Percentiles rank a stretch among this genome's conserved stretches.
Conservation (phyloP, 2,329 filamentous ascomycete genomes). For the Clonostachys byssicola region DNA sequence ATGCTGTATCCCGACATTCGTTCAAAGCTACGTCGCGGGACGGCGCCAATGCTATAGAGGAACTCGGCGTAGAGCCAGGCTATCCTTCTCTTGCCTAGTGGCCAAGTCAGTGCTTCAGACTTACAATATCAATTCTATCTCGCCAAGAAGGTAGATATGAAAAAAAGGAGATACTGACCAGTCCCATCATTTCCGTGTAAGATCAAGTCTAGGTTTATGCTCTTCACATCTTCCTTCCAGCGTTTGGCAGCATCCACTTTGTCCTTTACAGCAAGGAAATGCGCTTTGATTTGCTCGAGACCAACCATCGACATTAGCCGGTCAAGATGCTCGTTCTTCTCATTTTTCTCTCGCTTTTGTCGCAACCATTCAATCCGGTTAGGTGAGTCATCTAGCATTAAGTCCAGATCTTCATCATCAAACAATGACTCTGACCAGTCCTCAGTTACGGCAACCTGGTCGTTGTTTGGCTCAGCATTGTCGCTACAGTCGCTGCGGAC, state of each 20-base stretch:
- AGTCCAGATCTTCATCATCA: not conserved
- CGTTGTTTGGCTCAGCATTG: not conserved
- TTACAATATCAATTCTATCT: not conserved
- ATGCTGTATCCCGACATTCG: not conserved
- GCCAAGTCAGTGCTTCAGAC: constrained; percentile 22
- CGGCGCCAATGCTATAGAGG: not conserved
- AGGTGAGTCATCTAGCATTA: not conserved
- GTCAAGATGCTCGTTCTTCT: not conserved
- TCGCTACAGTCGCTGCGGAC: not conserved
- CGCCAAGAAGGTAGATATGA: constrained; percentile 15
- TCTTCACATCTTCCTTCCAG: not conserved
- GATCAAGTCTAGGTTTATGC: not conserved
- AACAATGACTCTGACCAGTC: not conserved
- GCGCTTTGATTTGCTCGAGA: not conserved
- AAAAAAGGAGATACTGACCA: not conserved
- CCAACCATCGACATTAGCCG: not conserved
- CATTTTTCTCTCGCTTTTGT: not conserved
- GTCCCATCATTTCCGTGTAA: not conserved
- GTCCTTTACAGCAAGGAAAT: not conserved
- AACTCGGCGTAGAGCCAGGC: not conserved
- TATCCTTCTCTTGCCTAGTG: not conserved
- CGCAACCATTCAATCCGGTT: not conserved
- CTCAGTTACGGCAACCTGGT: not conserved
- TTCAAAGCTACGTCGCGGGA: not conserved
- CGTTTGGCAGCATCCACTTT: not conserved